A percentile compares a stretch with the other conserved stretches of the same genome.
phyloP scores from a whole-genome alignment of 192 early-diverging fungal genomes.

The Backusella macrospora region DNA sequence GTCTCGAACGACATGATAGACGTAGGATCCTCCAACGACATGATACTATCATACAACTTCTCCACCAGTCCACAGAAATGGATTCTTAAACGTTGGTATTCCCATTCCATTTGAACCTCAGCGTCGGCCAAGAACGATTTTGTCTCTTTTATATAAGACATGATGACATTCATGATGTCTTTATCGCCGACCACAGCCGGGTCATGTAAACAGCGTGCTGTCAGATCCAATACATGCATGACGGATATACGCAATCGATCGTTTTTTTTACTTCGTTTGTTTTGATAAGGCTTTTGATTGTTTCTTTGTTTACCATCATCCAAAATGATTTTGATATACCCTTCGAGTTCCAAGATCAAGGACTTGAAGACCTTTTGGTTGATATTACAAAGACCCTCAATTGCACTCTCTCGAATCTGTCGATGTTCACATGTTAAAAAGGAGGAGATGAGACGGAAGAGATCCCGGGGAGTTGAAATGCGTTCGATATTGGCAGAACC shows the following conservation, averaged over 20 bases:
- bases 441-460: slow-evolving; percentile 69
- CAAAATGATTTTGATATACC: slow-evolving; percentile 54
- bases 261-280: slow-evolving; percentile 59
- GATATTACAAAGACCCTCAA: slow-evolving; percentile 65
- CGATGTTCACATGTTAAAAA: slow-evolving; percentile 69
- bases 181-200: slow-evolving; percentile 62
- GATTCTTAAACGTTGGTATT: slow-evolving; percentile 83
- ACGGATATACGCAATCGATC: slow-evolving; percentile 75
- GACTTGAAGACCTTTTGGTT: slow-evolving; percentile 66
- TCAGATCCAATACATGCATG: slow-evolving; percentile 70
- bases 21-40: slow-evolving; percentile 44
- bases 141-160: slow-evolving; percentile 79
- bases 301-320: slow-evolving; percentile 64
- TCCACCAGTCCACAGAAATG: slow-evolving; percentile 92
- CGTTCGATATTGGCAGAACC: slow-evolving; percentile 48
- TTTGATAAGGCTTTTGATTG: slow-evolving; percentile 54
- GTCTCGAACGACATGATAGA: slow-evolving; percentile 77
- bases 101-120: slow-evolving; percentile 81
- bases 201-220: slow-evolving; percentile 66
- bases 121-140: slow-evolving; percentile 75
- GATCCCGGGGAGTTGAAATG: slow-evolving; percentile 52
- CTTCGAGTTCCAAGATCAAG: slow-evolving; percentile 69
- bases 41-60: slow-evolving; percentile 76
- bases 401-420: slow-evolving; percentile 68
- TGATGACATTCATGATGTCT: slow-evolving; percentile 62